phyloP scores from a whole-genome alignment of 768 basidiomycete species.

The Macrolepiota fuliginosa region DNA sequence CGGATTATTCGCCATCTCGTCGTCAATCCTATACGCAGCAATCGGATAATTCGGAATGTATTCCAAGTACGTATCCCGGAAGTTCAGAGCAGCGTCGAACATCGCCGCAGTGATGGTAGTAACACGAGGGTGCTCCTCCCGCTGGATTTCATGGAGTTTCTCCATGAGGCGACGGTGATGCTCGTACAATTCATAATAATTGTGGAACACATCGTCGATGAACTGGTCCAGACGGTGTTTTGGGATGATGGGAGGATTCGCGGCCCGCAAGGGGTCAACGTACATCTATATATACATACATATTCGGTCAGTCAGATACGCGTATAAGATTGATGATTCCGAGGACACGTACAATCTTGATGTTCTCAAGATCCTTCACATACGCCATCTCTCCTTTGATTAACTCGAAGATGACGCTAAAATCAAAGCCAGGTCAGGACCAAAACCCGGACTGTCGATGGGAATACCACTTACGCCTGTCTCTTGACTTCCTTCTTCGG shows the following conservation, averaged over 20 bases:
- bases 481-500: slow-evolving; percentile 70
- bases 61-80: slow-evolving; percentile 89
- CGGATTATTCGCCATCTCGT: slow-evolving; percentile 81
- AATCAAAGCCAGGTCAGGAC: neutral
- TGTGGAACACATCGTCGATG: slow-evolving; percentile 87
- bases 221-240: slow-evolving; percentile 71
- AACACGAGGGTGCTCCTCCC: slow-evolving; percentile 82
- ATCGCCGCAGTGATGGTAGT: slow-evolving; percentile 79
- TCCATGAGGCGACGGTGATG: slow-evolving; percentile 79
- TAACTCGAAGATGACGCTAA: slow-evolving; percentile 87
- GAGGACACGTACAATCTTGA: slow-evolving; percentile 60
- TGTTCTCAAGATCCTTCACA: slow-evolving; percentile 87
- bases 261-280: slow-evolving; percentile 53
- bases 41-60: slow-evolving; percentile 94
- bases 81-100: slow-evolving; percentile 88
- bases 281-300: slow-evolving; percentile 13
- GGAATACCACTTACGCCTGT: slow-evolving; percentile 8
- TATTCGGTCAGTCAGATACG: slow-evolving; percentile 9
- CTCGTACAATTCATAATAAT: slow-evolving; percentile 70
- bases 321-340: neutral
- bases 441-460: too few species aligned
- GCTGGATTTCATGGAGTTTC: slow-evolving; percentile 81
- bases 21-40: slow-evolving; percentile 83
- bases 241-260: slow-evolving; percentile 77
- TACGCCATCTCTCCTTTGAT: slow-evolving; percentile 97